Evolutionary conservation across 768 basidiomycete species (phyloP).

Genomic region (Chalciporus sphaerocephalus): DNA sequence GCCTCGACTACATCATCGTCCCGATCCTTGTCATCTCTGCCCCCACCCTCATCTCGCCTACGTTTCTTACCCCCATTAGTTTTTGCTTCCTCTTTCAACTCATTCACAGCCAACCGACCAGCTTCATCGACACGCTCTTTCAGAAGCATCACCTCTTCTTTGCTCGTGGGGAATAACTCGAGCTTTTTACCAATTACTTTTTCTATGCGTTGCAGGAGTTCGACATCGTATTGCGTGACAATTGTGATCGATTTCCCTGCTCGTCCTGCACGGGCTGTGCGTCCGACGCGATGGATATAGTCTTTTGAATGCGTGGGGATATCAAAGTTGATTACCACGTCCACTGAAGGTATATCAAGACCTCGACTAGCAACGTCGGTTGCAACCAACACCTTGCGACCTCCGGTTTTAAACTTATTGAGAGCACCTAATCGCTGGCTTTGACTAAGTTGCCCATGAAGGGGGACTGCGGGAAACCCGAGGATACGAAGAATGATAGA

Average conservation of each 20-base stretch:
- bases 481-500: conserved; percentile 86
- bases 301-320: conserved; percentile 98
- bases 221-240: conserved; percentile 97
- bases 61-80: conserved; percentile 50
- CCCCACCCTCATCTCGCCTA: conserved; percentile 43
- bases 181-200: conserved; percentile 88
- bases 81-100: conserved; percentile 71
- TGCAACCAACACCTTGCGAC: conserved; percentile 86
- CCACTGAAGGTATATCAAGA: conserved; percentile 92
- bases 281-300: conserved; percentile 96
- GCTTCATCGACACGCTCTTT: conserved; percentile 90
- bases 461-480: conserved; percentile 90
- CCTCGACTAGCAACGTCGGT: conserved; percentile 96
- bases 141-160: conserved; percentile 83
- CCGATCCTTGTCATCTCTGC: conserved; percentile 75
- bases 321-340: conserved; percentile 96
- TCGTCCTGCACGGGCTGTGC: conserved; percentile 96
- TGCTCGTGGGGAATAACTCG: conserved; percentile 80
- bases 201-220: conserved; percentile 93
- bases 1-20: conserved; percentile 93
- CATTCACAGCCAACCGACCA: conserved; percentile 66
- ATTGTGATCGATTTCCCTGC: conserved; percentile 96
- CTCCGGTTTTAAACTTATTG: conserved; percentile 93
- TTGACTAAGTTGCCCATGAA: conserved; percentile 94
- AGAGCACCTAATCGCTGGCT: conserved; percentile 90